Conservation (phyloP, 495 filamentous ascomycete species). For the Penicilliopsis zonata region DNA sequence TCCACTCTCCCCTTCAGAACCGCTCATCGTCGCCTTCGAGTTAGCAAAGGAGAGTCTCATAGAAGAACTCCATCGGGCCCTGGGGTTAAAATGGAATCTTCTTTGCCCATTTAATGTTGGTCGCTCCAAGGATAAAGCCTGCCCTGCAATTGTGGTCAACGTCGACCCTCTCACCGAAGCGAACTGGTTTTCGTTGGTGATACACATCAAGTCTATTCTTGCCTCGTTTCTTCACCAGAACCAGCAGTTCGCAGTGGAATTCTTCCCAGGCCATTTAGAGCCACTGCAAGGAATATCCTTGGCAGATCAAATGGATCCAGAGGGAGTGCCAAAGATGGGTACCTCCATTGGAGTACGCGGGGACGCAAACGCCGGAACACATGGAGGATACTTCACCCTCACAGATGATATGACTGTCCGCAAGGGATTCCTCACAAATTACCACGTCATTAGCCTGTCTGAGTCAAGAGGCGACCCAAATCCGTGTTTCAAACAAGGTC, state of each 20-base stretch:
- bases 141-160: neutral
- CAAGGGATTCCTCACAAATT: too few species aligned
- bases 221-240: too few species aligned
- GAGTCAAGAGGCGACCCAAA: too few species aligned
- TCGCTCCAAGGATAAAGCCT: neutral
- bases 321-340: too few species aligned
- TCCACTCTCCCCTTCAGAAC: neutral
- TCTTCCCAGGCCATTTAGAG: neutral
- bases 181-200: neutral
- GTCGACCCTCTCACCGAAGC: neutral
- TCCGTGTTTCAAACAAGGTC: too few species aligned
- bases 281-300: too few species aligned
- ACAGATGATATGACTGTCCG: too few species aligned
- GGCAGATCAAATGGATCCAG: too few species aligned
- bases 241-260: neutral
- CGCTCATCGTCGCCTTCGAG: neutral
- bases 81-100: neutral
- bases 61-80: neutral
- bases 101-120: neutral
- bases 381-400: too few species aligned
- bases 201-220: neutral
- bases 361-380: too few species aligned
- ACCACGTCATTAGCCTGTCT: too few species aligned
- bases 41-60: neutral
- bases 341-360: too few species aligned